Base-by-base conservation (phyloP, 768 basidiomycete genomes). In the Tylopilus rubrobrunneus region DNA sequence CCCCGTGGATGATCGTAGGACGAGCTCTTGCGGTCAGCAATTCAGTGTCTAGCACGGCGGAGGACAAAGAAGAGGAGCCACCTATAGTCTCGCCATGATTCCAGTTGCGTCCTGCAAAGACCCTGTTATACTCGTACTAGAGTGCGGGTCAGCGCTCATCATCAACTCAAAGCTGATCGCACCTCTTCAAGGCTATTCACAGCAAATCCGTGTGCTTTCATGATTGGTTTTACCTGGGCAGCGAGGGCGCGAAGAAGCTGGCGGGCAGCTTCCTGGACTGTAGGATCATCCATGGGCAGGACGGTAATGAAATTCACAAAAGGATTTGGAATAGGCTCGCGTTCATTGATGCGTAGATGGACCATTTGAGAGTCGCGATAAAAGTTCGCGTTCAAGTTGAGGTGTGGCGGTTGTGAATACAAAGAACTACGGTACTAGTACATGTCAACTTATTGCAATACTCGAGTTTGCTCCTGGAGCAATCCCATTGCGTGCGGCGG, bases 141-240 rank as follows among this genome's bases (percentile, higher is more conserved):
- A 48, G 37, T 42, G 45, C 42, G 51, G 50, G 37, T 43, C 12
- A 47, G 25, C 27, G 15, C 3, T 40, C 42, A 12, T 34, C 39
- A 37, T 48, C 44, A 33, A 33, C 19, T 42, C 33, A 3, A 14
- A 47, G 33, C 19, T 21, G 10, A 33, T 43, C 67, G 48, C 62
- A 88, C 90, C 82, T 92, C 90, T 72, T 92, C 90, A 15, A 92
- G 73, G 56, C 84, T 87, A 62, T 91, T 92, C 28, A 92, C 80
- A 2, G 64, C 69, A 59, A 92, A 85, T 0, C 87, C 88, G 60
- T 89, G 86, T 3, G 75, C 67, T 65, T 89, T 90, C 91, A 93
- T 93, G 21, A 92, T 64, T 3, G 90, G 90, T 56, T 81, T 79
- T 28, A 92, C 87, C 69, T 92, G 90, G 4, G 90, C 91, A 0